Evolutionary conservation across 2,329 filamentous ascomycete species (phyloP).

Genomic region (Aspergillus sp.): DNA sequence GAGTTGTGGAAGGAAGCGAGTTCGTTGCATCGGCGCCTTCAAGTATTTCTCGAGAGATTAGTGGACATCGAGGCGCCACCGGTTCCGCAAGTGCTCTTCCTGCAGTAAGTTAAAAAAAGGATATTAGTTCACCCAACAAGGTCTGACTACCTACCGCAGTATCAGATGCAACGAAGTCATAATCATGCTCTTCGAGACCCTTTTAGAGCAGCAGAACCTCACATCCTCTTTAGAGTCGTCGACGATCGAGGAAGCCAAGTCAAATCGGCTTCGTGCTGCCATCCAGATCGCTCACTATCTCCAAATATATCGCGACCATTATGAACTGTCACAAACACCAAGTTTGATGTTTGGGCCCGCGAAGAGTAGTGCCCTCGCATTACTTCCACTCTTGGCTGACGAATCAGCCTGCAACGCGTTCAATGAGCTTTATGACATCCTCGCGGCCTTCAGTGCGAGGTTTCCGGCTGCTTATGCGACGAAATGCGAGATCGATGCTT

Average conservation of each 20-base stretch:
- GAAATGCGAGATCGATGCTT: conserved; percentile 22
- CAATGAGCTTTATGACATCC: conserved; percentile 27
- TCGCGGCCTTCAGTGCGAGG: conserved; percentile 25
- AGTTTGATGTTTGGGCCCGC: conserved; percentile 27
- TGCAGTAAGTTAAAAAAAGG: conserved; percentile 26
- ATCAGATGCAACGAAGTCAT: conserved; percentile 28
- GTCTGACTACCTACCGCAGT: conserved; percentile 21
- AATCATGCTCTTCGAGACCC: conserved; percentile 25
- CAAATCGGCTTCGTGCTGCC: conserved; percentile 20
- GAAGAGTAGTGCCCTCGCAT: conserved; percentile 21
- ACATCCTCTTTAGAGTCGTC: conserved; percentile 8
- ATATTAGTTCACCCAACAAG: neutral
- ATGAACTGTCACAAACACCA: conserved; percentile 30
- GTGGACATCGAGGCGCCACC: conserved; percentile 17
- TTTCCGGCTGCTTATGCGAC: conserved; percentile 23
- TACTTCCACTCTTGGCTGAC: conserved; percentile 23
- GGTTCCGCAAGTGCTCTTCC: conserved; percentile 27
- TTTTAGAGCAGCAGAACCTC: conserved; percentile 21
- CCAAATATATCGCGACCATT: conserved; percentile 26
- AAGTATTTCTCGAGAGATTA: conserved; percentile 20
- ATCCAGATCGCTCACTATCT: conserved; percentile 29
- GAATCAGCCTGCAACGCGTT: conserved; percentile 26
- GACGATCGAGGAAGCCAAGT: conserved; percentile 14
- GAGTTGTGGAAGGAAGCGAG: conserved; percentile 21
- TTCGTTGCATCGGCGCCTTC: conserved; percentile 21